phyloP scores from a whole-genome alignment of 1,139 yeast genomes.

The Keqinozyma sinolaborantium region DNA sequence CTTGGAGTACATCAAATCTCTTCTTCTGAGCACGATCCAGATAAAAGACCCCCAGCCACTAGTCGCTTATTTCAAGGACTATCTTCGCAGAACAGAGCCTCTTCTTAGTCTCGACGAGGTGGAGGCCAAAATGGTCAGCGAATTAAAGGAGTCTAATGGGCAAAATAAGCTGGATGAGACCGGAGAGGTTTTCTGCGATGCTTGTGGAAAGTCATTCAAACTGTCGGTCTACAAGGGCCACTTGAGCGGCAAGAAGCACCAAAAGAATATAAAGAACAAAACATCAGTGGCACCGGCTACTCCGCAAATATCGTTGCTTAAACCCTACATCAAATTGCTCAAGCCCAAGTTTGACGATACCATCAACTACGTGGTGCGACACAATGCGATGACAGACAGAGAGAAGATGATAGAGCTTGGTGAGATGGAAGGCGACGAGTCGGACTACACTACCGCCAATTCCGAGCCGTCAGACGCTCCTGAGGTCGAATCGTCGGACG shows the following conservation, averaged over 20 bases:
- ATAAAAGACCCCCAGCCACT: constrained; percentile 33
- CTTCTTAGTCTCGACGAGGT: constrained; percentile 37
- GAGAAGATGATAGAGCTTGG: constrained; percentile 52
- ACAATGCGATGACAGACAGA: constrained; percentile 67
- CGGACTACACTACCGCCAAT: constrained; percentile 32
- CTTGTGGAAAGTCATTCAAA: constrained; percentile 70
- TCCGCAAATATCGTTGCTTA: constrained; percentile 13
- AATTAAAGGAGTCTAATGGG: constrained; percentile 18
- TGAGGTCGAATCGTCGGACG: constrained; percentile 14
- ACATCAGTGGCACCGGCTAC: not conserved
- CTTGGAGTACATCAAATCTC: constrained; percentile 49
- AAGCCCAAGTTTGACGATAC: constrained; percentile 45
- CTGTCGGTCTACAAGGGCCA: constrained; percentile 67
- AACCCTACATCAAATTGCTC: constrained; percentile 29
- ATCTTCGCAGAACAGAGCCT: constrained; percentile 48
- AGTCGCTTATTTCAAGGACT: constrained; percentile 42
- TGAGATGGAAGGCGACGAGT: constrained; percentile 29
- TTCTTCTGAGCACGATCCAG: constrained; percentile 21
- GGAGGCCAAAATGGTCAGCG: constrained; percentile 25
- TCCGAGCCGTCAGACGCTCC: constrained; percentile 29
- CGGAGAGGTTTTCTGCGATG: constrained; percentile 52
- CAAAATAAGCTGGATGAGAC: constrained; percentile 15
- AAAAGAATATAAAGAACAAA: constrained; percentile 34
- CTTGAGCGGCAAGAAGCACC: constrained; percentile 73
- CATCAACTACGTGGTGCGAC: constrained; percentile 60